Conservation (phyloP, 257 asterid species). For the Craterostigma plantagineum region DNA sequence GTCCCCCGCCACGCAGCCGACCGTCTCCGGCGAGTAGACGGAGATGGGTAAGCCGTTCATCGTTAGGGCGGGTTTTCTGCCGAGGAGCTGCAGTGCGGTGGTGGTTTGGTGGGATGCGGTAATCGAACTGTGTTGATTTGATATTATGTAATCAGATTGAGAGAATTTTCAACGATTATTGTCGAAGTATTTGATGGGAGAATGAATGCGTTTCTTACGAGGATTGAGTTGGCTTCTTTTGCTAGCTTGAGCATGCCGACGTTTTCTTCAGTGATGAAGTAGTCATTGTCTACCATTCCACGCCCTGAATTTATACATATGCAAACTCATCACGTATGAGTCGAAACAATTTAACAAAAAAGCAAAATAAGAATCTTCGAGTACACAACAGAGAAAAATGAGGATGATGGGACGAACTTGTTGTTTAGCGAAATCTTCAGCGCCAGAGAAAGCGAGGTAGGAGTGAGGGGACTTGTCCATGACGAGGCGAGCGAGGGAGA, state of each 20-base stretch:
- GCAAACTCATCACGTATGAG: too few species aligned
- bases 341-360: neutral
- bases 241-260: conserved; percentile 86
- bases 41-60: conserved; percentile 91
- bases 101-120: conserved; percentile 51
- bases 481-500: conserved; percentile 92
- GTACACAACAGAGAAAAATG: too few species aligned
- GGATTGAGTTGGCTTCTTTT: conserved; percentile 73
- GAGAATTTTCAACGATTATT: neutral
- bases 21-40: conserved; percentile 84
- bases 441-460: conserved; percentile 78
- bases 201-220: conserved; percentile 19
- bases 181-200: too few species aligned
- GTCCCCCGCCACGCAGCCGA: conserved; percentile 94
- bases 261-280: conserved; percentile 84
- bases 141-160: neutral
- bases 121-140: conserved; percentile 39
- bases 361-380: neutral
- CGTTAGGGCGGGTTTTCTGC: conserved; percentile 33
- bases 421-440: conserved; percentile 75
- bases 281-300: conserved; percentile 64
- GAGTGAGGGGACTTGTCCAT: conserved; percentile 98
- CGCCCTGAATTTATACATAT: conserved; percentile 39
- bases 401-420: conserved; percentile 19
- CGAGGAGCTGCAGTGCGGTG: conserved; percentile 23